Evolutionary conservation across 805 yeast genomes (phyloP), one percentile per base, ranked within the genome.

Genomic region (Kuraishia cidri): DNA sequence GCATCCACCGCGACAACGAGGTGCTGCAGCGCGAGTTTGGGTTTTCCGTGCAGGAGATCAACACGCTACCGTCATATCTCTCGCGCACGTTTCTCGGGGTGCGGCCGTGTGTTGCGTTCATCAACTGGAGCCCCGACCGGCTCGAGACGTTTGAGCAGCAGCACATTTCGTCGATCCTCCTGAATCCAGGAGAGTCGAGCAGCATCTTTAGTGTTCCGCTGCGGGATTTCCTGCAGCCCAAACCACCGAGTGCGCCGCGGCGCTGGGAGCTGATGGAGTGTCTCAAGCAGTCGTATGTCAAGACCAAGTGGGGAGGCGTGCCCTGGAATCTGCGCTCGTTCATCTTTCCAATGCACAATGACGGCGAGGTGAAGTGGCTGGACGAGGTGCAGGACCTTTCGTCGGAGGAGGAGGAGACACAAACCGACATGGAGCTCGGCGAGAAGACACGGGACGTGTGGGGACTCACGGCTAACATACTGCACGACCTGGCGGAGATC

Each of bases 61-160:
- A 70, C 26, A 62, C 65, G 7, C 48, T 88, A 43, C 97, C 97
- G 1, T 69, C 86, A 35, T 88, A 85, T 48, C 54, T 90, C 13
- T 81, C 94, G 6, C 64, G 94, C 38, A 85, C 94, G 4, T 72
- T 85, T 37, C 64, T 84, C 24, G 85, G 86, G 9, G 97, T 90
- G 3, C 65, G 79, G 30, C 97, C 97, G 1, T 71, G 87, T 41
- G 69, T 79, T 19, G 86, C 82, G 25, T 72, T 78, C 40, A 58
- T 82, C 46, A 69, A 66, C 33, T 55, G 65, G 56, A 39, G 47
- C 13, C 54, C 56, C 27, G 40, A 46, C 10, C 44, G 47, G 37
- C 39, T 48, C 15, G 41, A 44, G 1, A 36, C 40, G 26, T 42
- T 44, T 22, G 51, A 50, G n/a, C 48, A 47, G 20, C 55, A 54